These are phyloP conservation scores for Castanopsis chinensis DNA, from an alignment of 306 rosid genomes.

Conservation along the genomic window DNA sequence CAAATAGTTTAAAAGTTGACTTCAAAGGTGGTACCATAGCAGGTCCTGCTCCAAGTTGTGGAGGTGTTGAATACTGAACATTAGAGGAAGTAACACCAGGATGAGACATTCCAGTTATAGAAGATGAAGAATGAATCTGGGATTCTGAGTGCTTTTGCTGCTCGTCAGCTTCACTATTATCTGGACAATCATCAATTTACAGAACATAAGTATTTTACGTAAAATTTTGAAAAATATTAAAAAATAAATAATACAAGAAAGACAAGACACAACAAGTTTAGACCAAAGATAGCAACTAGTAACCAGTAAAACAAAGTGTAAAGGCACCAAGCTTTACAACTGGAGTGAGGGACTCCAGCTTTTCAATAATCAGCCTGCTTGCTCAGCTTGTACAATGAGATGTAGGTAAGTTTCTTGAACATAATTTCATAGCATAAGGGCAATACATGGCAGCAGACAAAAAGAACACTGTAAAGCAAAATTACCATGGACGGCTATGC, in stretches of 20 bases:
- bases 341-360: background rate
- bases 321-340: background rate
- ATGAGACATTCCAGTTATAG: slow-evolving; percentile 55
- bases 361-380: background rate
- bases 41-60: slow-evolving; percentile 72
- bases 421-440: background rate
- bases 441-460: background rate
- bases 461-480: background rate
- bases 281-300: background rate
- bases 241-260: slow-evolving; percentile 10
- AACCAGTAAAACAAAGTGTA: background rate
- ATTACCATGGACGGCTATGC: background rate
- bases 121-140: slow-evolving; percentile 50
- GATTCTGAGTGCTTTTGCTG: slow-evolving; percentile 59
- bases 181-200: slow-evolving; percentile 42
- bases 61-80: slow-evolving; percentile 62
- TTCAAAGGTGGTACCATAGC: slow-evolving; percentile 60
- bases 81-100: slow-evolving; percentile 42
- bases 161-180: slow-evolving; percentile 61
- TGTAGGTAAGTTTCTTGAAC: background rate
- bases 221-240: background rate
- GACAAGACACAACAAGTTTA: background rate
- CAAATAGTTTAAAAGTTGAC: background rate
- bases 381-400: background rate
- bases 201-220: slow-evolving; percentile 15